Evolutionary conservation across 805 yeast genomes (phyloP), one percentile per base, ranked within the genome.

Genomic region (Teunomyces funiuensis): DNA sequence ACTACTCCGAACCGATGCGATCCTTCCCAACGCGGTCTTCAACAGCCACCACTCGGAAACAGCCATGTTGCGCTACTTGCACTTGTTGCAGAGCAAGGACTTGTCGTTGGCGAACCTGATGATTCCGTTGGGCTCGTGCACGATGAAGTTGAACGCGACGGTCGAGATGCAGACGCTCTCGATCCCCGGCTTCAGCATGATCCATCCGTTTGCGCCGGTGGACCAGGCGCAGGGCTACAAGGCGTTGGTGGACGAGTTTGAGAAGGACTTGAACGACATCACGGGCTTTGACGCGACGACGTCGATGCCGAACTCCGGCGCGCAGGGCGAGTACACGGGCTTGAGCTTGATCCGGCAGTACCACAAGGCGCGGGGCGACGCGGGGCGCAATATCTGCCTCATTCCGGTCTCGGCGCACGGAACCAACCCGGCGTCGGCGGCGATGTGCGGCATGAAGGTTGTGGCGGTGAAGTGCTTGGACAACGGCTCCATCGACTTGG

Each of bases 381-480:
- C 74, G 13, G 69, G 81, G 44, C 79, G 99, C 60, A 81, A 89
- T 61, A 76, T 93, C 40, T 93, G 97, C 65, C 74, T 93, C 59
- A 93, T 93, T 54, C 99, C 99, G 4, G 96, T 91, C 3, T 83
- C 93, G 55, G 99, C 99, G 2, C 99, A 93, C 59, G 99, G 99
- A 44, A 93, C 99, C 13, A 93, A 93, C 60, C 99, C 99, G 17
- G 99, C 99, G 0, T 88, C 97, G 33, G 98, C 99, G 14, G 88
- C 96, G 14, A 93, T 93, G 96, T 83, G 95, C 53, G 97, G 97
- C 27, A 69, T 93, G 66, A 88, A 87, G 64, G 98, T 93, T 34
- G 88, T 93, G 15, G 83, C 97, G 4, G 88, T 93, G 34, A 88
- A 89, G 62, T 93, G 99, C 70, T 69, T 83, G 41, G 60, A 73